These are phyloP conservation scores for Anacardium occidentale DNA, from an alignment of 345 rosid genomes.

Conservation along the genomic window DNA sequence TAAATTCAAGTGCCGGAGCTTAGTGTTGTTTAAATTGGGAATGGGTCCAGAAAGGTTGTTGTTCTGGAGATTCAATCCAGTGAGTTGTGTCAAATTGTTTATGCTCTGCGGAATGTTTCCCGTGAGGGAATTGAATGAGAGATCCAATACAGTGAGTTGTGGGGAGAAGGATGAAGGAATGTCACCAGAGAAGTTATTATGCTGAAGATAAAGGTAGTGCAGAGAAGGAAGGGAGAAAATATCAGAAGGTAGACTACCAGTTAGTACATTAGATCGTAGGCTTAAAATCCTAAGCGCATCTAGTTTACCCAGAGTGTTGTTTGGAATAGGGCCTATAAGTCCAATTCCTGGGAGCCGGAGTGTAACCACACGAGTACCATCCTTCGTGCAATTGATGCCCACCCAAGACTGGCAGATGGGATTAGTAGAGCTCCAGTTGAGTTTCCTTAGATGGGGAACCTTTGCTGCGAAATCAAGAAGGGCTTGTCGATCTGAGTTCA, in stretches of 20 bases:
- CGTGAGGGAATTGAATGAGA: constrained; percentile 60
- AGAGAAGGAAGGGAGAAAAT: constrained; percentile 56
- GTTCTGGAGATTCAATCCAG: constrained; percentile 53
- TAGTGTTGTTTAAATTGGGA: constrained; percentile 43
- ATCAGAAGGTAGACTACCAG: constrained; percentile 75
- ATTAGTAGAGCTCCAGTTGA: constrained; percentile 57
- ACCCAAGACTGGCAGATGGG: constrained; percentile 68
- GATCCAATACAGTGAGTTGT: constrained; percentile 51
- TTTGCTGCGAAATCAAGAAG: constrained; percentile 57
- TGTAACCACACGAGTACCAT: constrained; percentile 41
- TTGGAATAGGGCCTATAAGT: constrained; percentile 64
- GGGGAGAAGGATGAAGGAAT: constrained; percentile 51
- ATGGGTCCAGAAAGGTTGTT: constrained; percentile 60
- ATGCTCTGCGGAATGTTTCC: constrained; percentile 53
- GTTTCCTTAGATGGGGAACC: constrained; percentile 54
- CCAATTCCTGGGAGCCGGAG: constrained; percentile 77
- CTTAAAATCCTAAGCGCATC: constrained; percentile 60
- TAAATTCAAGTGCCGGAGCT: constrained; percentile 58
- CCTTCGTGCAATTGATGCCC: constrained; percentile 55
- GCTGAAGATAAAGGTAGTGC: constrained; percentile 64
- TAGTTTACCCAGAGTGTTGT: constrained; percentile 67
- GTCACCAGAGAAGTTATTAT: constrained; percentile 69
- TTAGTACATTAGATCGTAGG: constrained; percentile 63
- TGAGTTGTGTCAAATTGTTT: constrained; percentile 48
- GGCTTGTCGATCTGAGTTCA: constrained; percentile 65